Evolutionary conservation across 1,139 yeast genomes (phyloP), one percentile per base, ranked within the genome.

Genomic region (Saccharomyces hybrid): DNA sequence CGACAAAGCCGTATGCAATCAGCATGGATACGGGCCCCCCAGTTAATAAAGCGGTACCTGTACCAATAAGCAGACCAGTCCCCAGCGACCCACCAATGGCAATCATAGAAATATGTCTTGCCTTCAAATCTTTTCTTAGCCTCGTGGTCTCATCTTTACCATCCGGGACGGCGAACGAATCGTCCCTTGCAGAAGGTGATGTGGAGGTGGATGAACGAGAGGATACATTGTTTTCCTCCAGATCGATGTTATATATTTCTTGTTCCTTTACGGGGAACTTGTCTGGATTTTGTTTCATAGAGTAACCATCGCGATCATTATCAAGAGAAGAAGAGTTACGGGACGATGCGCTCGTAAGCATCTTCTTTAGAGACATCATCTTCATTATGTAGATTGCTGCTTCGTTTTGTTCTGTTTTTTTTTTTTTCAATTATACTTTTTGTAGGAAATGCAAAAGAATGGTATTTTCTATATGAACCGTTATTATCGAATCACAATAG

Each of bases 61-160:
- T 83, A 62, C 90, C 89, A 62, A 86, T 82, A 60, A 84, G 72
- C 60, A 84, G 75, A 63, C 91, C 90, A 6, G 89, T 83, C 57
- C 88, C 87, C 31, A 79, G 63, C 5, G 79, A 74, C 49, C 82
- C 82, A 56, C 80, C 81, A 53, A 78, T 73, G 63, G 88, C 88
- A 70, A 84, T 82, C 93, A 86, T 84, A 54, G 84, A 77, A 63
- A 85, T 81, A 66, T 86, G 93, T 62, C 93, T 75, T 12, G 91
- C 83, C 64, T 83, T 80, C 57, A 86, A 73, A 28, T 78, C 80
- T 66, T 83, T 79, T 62, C 82, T 81, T 62, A 86, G 75, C 59
- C 78, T 71, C 58, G 77, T 80, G n/a, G 83, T 86, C 5, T 77
- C 77, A 46, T 72, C 64, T 54, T 66, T 66, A 28, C 70, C 69